Evolutionary conservation across 2,329 filamentous ascomycete genomes (phyloP), one percentile per base, ranked within the genome.

Genomic region (Ascochyta fabae): DNA sequence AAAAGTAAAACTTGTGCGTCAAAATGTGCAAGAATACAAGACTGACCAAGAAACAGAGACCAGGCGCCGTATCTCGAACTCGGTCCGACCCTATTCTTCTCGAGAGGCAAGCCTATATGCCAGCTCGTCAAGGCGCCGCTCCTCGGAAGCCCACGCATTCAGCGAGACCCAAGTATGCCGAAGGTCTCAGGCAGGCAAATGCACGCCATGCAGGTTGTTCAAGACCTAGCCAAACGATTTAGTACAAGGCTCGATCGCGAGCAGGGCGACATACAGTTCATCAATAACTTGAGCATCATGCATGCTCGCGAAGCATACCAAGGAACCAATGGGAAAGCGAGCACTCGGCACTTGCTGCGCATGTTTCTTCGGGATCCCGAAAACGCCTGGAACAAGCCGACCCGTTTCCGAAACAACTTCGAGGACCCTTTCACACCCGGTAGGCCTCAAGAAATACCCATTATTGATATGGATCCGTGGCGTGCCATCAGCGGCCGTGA

Each of bases 121-220:
- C 73, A 75, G 53, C 65, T 75, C 12, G 73, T 75, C 43, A 74
- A 75, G 48, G 73, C 73, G 12, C 73, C 73, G 7, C 64, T 75
- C 10, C 60, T 75, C n/a, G 73, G 73, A 16, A 72, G 67, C 24
- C 65, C 70, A 12, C 62, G 56, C 22, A 70, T 75, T 49, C 68
- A 65, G 6, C 70, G 73, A 16, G 62, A 68, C 35, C 47, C 61
- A 7, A 59, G 58, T 19, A 73, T 75, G 68, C 72, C 73, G 6
- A 48, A 49, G 13, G 60, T 75, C 33, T 66, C 71, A 13, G 36
- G 43, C 16, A 63, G 66, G 52, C 73, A 75, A 45, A 48, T 59
- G 34, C 66, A 70, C 50, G 71, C 72, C 13, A 59, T 75, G 44
- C 53, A 67, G 35, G 58, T 60, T 27, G 65, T 75, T 23, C 67